These are phyloP conservation scores for Candida glucosophila DNA, from an alignment of 1,139 yeast species.

Conservation along the genomic window DNA sequence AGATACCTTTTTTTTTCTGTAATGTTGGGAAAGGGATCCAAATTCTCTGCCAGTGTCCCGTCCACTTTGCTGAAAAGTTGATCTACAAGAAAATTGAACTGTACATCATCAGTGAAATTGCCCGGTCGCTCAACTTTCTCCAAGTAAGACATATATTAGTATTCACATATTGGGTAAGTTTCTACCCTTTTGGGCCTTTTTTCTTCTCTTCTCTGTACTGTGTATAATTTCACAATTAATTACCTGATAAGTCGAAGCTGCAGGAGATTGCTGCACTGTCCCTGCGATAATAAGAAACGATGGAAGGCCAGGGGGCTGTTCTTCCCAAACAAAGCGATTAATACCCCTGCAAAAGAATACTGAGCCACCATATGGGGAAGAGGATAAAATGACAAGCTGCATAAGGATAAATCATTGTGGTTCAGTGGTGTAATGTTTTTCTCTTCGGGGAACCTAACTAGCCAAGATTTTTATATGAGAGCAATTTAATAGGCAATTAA, in stretches of 20 bases:
- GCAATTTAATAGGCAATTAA: too few relatives aligned
- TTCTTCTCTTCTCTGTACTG: background rate
- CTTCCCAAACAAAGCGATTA: too few relatives aligned
- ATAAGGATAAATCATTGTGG: too few relatives aligned
- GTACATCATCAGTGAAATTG: constrained; percentile 14
- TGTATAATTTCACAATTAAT: background rate
- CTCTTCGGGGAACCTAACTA: too few relatives aligned
- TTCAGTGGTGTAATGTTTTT: too few relatives aligned
- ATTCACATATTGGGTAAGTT: background rate
- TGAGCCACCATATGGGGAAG: too few relatives aligned
- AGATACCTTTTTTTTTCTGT: constrained; percentile 23
- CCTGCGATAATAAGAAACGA: too few relatives aligned
- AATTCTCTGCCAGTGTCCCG: constrained; percentile 17
- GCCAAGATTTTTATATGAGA: too few relatives aligned
- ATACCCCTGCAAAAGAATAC: too few relatives aligned
- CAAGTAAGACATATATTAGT: constrained; percentile 5
- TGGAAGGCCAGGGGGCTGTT: too few relatives aligned
- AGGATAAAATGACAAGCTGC: too few relatives aligned
- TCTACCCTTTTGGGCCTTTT: background rate
- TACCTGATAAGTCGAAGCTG: background rate
- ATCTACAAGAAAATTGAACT: constrained; percentile 20
- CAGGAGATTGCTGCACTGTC: too few relatives aligned
- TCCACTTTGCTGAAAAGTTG: constrained; percentile 27
- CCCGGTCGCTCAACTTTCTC: constrained; percentile 8
- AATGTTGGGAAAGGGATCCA: constrained; percentile 19